Base-by-base conservation (phyloP, 495 filamentous ascomycete genomes). In the Aspergillus avenaceus region DNA sequence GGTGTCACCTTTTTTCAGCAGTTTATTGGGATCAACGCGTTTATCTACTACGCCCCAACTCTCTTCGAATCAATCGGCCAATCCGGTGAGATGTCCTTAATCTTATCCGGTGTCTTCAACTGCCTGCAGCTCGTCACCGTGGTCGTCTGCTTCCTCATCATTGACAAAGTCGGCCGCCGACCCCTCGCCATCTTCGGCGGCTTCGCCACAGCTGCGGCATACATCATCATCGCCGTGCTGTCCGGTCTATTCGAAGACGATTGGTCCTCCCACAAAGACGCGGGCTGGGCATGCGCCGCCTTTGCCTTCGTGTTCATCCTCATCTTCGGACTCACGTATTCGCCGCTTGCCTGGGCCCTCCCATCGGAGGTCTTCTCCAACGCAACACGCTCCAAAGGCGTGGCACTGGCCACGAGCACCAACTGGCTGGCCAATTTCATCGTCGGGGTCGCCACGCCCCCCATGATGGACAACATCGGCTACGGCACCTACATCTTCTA, bases 21-120 rank as follows among this genome's bases (percentile, higher is more conserved):
- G 50, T 65, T 65, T 40, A 59, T 56, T 4, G 62, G 62, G 0
- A 54, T 65, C 11, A 63, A 65, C 46, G 64, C 62, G 0, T 62
- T 68, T 16, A 49, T 68, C 2, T 68, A 68, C 55, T 67, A 67
- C 45, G 59, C 64, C 2, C 56, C 64, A 5, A 61, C 52, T 0
- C 49, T 67, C 25, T 67, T 67, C 51, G 25, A 23, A 31, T 32
- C 51, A 1, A 25, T 67, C 5, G 64, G 64, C 2, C 58, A 63
- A 22, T 32, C 44, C 24, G 43, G 51, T 25, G 41, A 63, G 8
- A 63, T 45, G 34, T 53, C 56, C 2, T 43, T 65, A 3, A 65
- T 61, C 46, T 49, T 65, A 1, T 65, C 60, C 3, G 62, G 62
- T 4, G 45, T 65, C 11, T 25, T 65, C 4, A 63, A 65, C 26